Evolutionary conservation across 2,329 filamentous ascomycete species (phyloP).

Genomic region (Pseudocercospora musae): DNA sequence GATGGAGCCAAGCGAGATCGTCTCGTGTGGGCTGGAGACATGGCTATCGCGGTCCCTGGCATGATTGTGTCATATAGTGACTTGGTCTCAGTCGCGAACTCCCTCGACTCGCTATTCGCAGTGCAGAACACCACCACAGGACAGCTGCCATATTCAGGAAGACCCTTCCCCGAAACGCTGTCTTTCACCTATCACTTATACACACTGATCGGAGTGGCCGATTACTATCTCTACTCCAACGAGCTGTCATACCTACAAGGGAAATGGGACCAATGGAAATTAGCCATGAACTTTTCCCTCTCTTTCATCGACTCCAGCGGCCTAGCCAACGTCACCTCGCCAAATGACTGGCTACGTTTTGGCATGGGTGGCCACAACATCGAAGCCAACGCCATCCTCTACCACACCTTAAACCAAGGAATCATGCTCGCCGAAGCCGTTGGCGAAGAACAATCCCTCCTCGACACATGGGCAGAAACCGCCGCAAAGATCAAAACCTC

Average conservation of each 20-base stretch:
- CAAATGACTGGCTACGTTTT: constrained; percentile 48
- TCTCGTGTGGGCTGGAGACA: constrained; percentile 61
- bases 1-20: constrained; percentile 61
- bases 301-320: constrained; percentile 43
- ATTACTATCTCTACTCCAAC: constrained; percentile 42
- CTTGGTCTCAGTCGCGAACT: constrained; percentile 35
- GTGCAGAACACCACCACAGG: constrained; percentile 31
- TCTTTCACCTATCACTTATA: constrained; percentile 58
- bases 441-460: constrained; percentile 41
- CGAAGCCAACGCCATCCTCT: constrained; percentile 47
- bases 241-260: constrained; percentile 40
- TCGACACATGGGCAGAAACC: constrained; percentile 36
- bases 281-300: constrained; percentile 44
- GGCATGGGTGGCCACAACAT: constrained; percentile 52
- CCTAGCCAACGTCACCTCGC: constrained; percentile 46
- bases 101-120: constrained; percentile 30
- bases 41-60: constrained; percentile 51
- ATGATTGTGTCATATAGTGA: constrained; percentile 50
- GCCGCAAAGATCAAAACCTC: constrained; percentile 46
- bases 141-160: constrained; percentile 30
- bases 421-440: constrained; percentile 51
- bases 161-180: constrained; percentile 31
- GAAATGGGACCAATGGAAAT: constrained; percentile 46
- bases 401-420: constrained; percentile 53
- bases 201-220: constrained; percentile 45